Base-by-base conservation (phyloP, 352 stramenopile genomes). In the Pythium dissimile region DNA sequence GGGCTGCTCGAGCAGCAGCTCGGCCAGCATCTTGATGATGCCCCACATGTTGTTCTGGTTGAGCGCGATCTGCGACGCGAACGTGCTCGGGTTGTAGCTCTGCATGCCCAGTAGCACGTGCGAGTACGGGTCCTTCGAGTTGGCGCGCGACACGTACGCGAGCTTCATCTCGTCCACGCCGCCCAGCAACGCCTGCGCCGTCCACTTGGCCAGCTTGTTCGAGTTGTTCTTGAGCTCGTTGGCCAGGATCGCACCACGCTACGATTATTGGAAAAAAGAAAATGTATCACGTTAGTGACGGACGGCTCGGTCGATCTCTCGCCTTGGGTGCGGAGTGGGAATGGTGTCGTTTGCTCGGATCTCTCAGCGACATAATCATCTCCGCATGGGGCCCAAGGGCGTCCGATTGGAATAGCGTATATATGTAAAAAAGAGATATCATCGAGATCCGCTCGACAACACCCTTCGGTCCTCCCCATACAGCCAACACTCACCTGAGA, bases 181-280 rank as follows among this genome's bases (percentile, higher is more conserved):
- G 8, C 93, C 81, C 55, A 99, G 75, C 18, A 99, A 74, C 16
- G 94, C 94, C 77, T 99, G 94, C 16, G 96, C 96, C 20, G 94
- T 98, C 96, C 96, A 99, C 73, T 98, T 98, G 50, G 95, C 96
- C 43, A 99, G 71, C 74, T 99, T 99, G 82, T 86, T 97, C 37
- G 89, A 92, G 72, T 99, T 99, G 79, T 99, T 99, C 89, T 99
- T 99, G 45, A 99, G 80, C 76, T 99, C 97, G 53, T 96, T 98
- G 5, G 95, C 96, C 26, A 99, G 72, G 23, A 99, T 95, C 37
- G 96, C 93, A 72, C 96, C 97, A 57, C 92, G 84, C 82, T 99
- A 77, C 31, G 69, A 69, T n/a, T n/a, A n/a, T n/a, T n/a, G n/a
- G n/a, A 32, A 38, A 23, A 59, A 26, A 13, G 53, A 60, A 50